A percentile compares a stretch with the other conserved stretches of the same genome.
phyloP scores from a whole-genome alignment of 352 stramenopile species.

The Globisporangium nodosum region DNA sequence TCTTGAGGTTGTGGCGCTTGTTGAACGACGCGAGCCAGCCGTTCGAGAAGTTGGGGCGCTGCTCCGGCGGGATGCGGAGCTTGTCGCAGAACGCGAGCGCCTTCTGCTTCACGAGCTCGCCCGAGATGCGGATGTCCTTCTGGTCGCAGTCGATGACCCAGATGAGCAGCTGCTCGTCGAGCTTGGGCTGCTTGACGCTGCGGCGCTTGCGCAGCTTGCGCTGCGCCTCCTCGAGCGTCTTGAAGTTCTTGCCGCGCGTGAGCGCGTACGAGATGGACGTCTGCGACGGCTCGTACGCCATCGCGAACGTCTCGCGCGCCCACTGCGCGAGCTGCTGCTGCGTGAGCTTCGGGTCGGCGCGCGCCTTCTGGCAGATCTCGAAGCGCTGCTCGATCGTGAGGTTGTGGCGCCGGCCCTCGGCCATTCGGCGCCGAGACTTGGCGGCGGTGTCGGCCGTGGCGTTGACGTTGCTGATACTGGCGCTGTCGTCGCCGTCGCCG shows the following conservation, averaged over 20 bases:
- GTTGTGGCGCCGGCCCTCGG: constrained; percentile 24
- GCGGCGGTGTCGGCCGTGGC: too few relatives aligned
- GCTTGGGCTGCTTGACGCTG: constrained; percentile 16
- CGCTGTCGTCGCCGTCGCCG: background rate
- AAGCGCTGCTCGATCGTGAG: constrained; percentile 82
- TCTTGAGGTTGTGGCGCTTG: constrained; percentile 28
- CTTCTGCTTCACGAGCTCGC: constrained; percentile 17
- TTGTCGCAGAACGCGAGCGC: constrained; percentile 13
- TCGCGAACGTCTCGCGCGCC: constrained; percentile 64
- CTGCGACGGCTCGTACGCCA: constrained; percentile 73
- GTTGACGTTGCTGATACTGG: background rate
- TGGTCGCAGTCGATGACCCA: constrained; percentile 17
- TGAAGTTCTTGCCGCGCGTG: constrained; percentile 64
- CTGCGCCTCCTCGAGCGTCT: constrained; percentile 62
- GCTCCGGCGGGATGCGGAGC: constrained; percentile 9
- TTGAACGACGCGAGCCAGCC: constrained; percentile 84
- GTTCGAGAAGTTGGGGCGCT: constrained; percentile 55
- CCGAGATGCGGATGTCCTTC: constrained; percentile 16
- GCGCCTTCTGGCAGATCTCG: constrained; percentile 66
- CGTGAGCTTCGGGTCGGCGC: constrained; percentile 64
- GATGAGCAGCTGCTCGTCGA: constrained; percentile 16
- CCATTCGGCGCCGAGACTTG: background rate
- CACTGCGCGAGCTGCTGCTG: constrained; percentile 73
- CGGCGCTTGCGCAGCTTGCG: constrained; percentile 43
- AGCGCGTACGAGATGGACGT: constrained; percentile 82